Conservation (phyloP, 2,329 filamentous ascomycete species). For the Trichoderma cornu-damae region DNA sequence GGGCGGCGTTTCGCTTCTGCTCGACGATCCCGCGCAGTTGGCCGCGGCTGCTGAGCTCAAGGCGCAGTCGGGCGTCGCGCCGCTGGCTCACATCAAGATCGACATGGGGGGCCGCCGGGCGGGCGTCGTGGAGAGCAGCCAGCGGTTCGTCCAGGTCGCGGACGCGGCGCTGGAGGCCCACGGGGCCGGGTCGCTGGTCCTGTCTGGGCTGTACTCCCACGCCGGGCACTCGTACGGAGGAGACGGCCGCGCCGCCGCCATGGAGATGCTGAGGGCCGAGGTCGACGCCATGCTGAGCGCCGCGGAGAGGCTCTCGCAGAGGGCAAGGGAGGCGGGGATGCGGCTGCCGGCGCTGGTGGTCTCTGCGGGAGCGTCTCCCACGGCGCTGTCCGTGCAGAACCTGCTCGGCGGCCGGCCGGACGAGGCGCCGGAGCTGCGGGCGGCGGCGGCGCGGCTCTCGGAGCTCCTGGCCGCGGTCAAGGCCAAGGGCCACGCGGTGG, state of each 20-base stretch:
- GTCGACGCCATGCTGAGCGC: slow-evolving; percentile 27
- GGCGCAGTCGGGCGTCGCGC: slow-evolving; percentile 40
- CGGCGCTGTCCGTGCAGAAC: slow-evolving; percentile 41
- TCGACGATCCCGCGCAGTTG: slow-evolving; percentile 64
- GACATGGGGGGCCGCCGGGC: slow-evolving; percentile 69
- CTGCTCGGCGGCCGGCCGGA: slow-evolving; percentile 18
- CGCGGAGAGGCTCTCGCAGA: slow-evolving; percentile 22
- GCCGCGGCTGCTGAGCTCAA: slow-evolving; percentile 40
- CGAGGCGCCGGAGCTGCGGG: slow-evolving; percentile 21
- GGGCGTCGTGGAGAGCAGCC: slow-evolving; percentile 50
- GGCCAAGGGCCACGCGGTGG: slow-evolving; percentile 45
- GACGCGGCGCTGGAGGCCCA: slow-evolving; percentile 33
- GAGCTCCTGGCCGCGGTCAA: slow-evolving; percentile 28
- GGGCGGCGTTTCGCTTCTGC: slow-evolving; percentile 56
- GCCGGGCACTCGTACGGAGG: slow-evolving; percentile 64
- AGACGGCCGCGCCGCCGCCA: slow-evolving; percentile 30
- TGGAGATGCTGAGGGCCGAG: slow-evolving; percentile 31
- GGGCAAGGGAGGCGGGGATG: slow-evolving; percentile 21
- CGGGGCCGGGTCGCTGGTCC: slow-evolving; percentile 29
- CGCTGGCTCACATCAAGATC: slow-evolving; percentile 65
- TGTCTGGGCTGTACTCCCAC: slow-evolving; percentile 68
- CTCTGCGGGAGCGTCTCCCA: slow-evolving; percentile 73
- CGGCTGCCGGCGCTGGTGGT: slow-evolving; percentile 35
- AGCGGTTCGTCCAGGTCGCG: slow-evolving; percentile 45
- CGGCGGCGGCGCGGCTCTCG: slow-evolving; percentile 22